These are phyloP conservation scores for Ramaria sp. DNA, from an alignment of 768 basidiomycete species.

Conservation along the genomic window DNA sequence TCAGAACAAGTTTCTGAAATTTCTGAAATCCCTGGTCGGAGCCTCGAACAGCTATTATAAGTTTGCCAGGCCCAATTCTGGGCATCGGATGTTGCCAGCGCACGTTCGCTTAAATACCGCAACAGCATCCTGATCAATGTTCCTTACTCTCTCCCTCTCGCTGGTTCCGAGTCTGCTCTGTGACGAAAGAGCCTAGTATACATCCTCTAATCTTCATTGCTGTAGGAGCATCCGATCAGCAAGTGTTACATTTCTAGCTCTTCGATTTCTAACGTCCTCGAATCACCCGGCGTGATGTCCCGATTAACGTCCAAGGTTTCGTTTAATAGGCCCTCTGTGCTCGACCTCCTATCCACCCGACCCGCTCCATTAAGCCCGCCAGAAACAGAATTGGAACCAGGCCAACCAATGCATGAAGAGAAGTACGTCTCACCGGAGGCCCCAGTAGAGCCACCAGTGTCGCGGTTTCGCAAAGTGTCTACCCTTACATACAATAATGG, in stretches of 20 bases:
- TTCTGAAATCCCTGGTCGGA: no score
- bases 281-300: slow-evolving; percentile 6
- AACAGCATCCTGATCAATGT: not conserved
- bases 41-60: no score
- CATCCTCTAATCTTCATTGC: not conserved
- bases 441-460: not conserved
- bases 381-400: slow-evolving; percentile 4
- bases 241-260: not conserved
- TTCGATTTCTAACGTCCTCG: not conserved
- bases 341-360: not conserved
- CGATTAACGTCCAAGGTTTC: slow-evolving; percentile 4
- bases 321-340: not conserved
- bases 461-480: not conserved
- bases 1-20: no score
- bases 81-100: no score
- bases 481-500: not conserved
- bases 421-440: not conserved
- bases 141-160: not conserved
- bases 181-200: not conserved
- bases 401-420: not conserved
- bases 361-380: slow-evolving; percentile 6
- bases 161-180: not conserved
- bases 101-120: no score
- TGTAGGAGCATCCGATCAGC: not conserved
- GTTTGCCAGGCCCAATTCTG: no score